A percentile compares a stretch with the other conserved stretches of the same genome.
phyloP scores from a whole-genome alignment of 106 monocot species.

The Dendrobium chrysotoxum region DNA sequence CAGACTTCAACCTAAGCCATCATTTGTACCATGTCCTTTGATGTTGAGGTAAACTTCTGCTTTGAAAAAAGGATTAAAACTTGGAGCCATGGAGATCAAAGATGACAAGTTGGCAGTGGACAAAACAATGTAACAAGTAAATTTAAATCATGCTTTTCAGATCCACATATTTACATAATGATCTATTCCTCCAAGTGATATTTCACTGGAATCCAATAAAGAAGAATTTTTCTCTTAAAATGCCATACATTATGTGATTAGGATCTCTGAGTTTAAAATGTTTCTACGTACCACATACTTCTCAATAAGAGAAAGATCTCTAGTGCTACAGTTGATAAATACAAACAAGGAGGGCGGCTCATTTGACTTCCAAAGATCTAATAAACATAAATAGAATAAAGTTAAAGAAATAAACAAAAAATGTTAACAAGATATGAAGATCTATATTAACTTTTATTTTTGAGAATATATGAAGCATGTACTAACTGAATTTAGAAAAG shows the following conservation, averaged over 20 bases:
- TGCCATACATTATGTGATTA: background rate
- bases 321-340: slow-evolving; percentile 92
- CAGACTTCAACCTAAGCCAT: too few species aligned
- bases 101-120: background rate
- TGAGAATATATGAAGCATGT: background rate
- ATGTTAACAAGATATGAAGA: background rate
- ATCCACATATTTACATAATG: background rate
- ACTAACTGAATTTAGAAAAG: background rate
- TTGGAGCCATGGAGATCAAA: background rate
- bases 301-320: slow-evolving; percentile 90
- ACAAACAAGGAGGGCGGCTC: slow-evolving; percentile 80
- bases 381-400: background rate
- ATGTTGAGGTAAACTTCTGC: background rate
- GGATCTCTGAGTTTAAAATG: background rate
- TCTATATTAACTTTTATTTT: background rate
- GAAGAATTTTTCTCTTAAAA: background rate
- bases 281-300: slow-evolving; percentile 83
- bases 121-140: background rate
- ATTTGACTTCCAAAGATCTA: slow-evolving; percentile 39
- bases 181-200: background rate
- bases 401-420: background rate
- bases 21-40: too few species aligned
- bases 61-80: background rate
- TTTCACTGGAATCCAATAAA: background rate
- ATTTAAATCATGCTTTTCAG: background rate